Evolutionary conservation across 257 asterid species (phyloP), one percentile per base, ranked within the genome.

Genomic region (Capsicum chinense): DNA sequence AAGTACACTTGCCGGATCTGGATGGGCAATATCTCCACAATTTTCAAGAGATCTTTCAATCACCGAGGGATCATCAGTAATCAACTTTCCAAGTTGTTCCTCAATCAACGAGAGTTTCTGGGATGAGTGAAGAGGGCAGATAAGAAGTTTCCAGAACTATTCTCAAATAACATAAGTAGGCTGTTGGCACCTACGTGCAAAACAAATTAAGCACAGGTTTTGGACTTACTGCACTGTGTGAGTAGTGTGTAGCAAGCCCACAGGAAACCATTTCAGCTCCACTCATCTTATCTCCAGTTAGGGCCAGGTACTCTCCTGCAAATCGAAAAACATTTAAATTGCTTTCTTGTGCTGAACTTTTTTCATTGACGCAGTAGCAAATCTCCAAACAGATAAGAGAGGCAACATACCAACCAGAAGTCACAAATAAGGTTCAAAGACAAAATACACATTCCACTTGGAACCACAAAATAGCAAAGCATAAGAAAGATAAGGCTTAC

Each of bases 201-300:
- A 13, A 54, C 64, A 76, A 76, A 76, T 52, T 54, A 26, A 7
- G 50, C 50, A 14, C 3, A 54, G 47, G 33, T 69, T 84, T 35
- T 62, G 80, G 79, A 85, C 90, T 58, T 73, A 94, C 99, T 89
- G 85, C 70, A 62, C 80, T 81, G 37, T 83, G 86, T 39, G 95
- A 81, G 86, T 90, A 97, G 89, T 97, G 98, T 21, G 99, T 93
- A 37, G 99, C 98, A 83, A 97, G 98, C 85, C 99, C 99, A 87
- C 98, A 95, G 12, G 97, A 91, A 50, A 93, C 63, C 98, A 95
- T 93, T 90, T 97, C 98, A 7, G 85, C 91, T 79, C 99, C 99
- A 69, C 85, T 93, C 84, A 97, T 91, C 88, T 90, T 97, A 69
- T 87, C 95, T 82, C 99, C 99, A 12, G 98, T 97, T 73, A 97